phyloP scores from a whole-genome alignment of 768 basidiomycete species.

The Lentinula raphanica region DNA sequence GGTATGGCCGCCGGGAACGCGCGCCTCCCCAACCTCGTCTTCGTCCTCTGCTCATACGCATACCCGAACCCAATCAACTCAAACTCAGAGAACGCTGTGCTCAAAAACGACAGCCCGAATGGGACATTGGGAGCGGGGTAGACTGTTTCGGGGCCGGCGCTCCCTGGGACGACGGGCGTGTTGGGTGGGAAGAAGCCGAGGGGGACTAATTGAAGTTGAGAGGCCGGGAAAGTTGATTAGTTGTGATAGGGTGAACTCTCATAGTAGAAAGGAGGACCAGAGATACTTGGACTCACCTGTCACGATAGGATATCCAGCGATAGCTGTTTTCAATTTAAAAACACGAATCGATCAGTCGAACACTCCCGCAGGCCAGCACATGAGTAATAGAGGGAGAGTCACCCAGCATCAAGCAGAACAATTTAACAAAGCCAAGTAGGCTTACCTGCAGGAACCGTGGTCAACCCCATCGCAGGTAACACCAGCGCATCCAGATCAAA shows the following conservation, averaged over 20 bases:
- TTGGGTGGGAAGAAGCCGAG: slow-evolving; percentile 54
- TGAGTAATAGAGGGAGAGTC: too few relatives aligned
- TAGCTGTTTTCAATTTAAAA: too few relatives aligned
- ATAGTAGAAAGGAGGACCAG: too few relatives aligned
- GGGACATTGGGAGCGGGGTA: slow-evolving; percentile 54
- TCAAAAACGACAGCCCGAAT: slow-evolving; percentile 58
- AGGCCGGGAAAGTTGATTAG: too few relatives aligned
- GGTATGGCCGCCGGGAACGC: slow-evolving; percentile 54
- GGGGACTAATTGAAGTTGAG: slow-evolving; percentile 39
- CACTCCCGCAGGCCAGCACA: too few relatives aligned
- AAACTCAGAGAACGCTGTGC: slow-evolving; percentile 57
- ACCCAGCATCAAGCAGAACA: too few relatives aligned
- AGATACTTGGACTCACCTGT: slow-evolving; percentile 35
- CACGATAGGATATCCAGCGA: slow-evolving; percentile 63
- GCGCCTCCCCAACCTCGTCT: slow-evolving; percentile 40
- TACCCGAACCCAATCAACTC: slow-evolving; percentile 54
- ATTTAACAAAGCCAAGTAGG: too few relatives aligned
- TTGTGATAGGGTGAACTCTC: too few relatives aligned
- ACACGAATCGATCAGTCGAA: too few relatives aligned
- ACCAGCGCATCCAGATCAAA: slow-evolving; percentile 49
- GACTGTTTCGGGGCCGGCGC: slow-evolving; percentile 36
- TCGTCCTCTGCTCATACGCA: slow-evolving; percentile 63
- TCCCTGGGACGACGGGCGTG: slow-evolving; percentile 30
- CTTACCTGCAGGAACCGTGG: slow-evolving; percentile 34
- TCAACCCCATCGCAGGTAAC: slow-evolving; percentile 36